phyloP scores from a whole-genome alignment of 2,329 filamentous ascomycete genomes.

The Fusarium coffeatum region DNA sequence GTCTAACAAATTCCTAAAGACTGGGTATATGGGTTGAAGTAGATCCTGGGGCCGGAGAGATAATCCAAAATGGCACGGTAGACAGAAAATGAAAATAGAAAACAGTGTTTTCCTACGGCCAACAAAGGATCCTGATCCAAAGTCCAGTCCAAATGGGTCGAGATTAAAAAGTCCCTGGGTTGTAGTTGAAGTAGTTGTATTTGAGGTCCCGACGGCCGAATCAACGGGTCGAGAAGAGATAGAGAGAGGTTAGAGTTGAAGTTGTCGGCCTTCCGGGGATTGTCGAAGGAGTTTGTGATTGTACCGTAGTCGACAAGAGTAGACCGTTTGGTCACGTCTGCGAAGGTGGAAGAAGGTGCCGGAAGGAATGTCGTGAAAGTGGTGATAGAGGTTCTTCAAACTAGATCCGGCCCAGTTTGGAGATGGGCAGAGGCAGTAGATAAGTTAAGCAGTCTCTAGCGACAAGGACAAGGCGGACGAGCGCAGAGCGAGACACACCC shows the following conservation, averaged over 20 bases:
- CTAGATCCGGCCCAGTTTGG: conserved; percentile 35
- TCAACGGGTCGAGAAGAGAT: conserved; percentile 61
- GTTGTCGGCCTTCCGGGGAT: conserved; percentile 36
- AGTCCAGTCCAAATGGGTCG: conserved; percentile 47
- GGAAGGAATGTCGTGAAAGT: conserved; percentile 56
- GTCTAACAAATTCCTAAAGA: conserved; percentile 42
- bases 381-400: conserved; percentile 45
- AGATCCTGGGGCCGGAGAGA: conserved; percentile 36
- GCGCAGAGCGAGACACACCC: conserved; percentile 31
- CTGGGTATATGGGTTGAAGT: conserved; percentile 33
- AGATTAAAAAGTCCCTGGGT: conserved; percentile 36
- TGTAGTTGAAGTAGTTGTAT: conserved; percentile 39
- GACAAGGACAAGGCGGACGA: conserved; percentile 44
- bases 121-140: conserved; percentile 45
- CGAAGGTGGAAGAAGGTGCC: conserved; percentile 40
- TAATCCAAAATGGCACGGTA: conserved; percentile 42
- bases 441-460: conserved; percentile 43
- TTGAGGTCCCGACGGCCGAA: conserved; percentile 57
- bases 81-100: conserved; percentile 42
- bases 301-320: conserved; percentile 38
- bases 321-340: conserved; percentile 47
- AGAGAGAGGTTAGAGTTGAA: conserved; percentile 15
- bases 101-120: conserved; percentile 45
- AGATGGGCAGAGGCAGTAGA: conserved; percentile 43
- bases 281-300: conserved; percentile 29